Percentiles rank a stretch among this genome's conserved stretches.
These are phyloP conservation scores for Fragaria nilgerrensis DNA, from an alignment of 306 rosid genomes.

Conservation along the genomic window DNA sequence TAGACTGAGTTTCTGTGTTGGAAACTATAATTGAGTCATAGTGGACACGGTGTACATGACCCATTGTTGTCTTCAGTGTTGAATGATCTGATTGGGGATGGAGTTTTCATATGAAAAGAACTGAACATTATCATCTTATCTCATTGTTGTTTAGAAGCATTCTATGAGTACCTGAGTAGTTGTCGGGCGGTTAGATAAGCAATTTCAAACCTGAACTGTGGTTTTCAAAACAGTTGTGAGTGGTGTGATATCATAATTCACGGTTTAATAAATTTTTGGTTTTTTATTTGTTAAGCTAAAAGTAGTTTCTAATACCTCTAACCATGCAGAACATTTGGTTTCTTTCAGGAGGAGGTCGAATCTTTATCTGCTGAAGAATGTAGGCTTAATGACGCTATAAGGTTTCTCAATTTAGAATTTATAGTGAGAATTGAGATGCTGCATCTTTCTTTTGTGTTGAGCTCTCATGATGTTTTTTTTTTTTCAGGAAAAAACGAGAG, in stretches of 20 bases:
- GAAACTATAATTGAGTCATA: not conserved
- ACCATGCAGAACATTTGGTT: slow-evolving; percentile 4
- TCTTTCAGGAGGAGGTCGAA: slow-evolving; percentile 69
- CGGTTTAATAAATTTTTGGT: not conserved
- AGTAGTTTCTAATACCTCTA: slow-evolving; percentile 16
- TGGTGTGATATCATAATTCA: not conserved
- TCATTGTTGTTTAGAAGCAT: not conserved
- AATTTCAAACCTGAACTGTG: slow-evolving; percentile 10
- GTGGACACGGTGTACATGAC: not conserved
- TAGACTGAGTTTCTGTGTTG: not conserved
- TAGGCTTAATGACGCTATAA: slow-evolving; percentile 60
- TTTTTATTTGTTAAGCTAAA: not conserved
- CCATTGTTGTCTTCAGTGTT: not conserved
- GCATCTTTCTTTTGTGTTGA: slow-evolving; percentile 21
- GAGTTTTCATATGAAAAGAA: not conserved
- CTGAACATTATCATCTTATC: not conserved
- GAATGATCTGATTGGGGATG: not conserved
- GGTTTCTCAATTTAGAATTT: slow-evolving; percentile 39
- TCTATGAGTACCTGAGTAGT: not conserved
- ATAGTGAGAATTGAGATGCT: slow-evolving; percentile 13
- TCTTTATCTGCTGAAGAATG: slow-evolving; percentile 52
- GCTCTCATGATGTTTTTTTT: slow-evolving; percentile 17
- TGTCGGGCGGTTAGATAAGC: not conserved
- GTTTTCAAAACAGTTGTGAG: slow-evolving; percentile 11
- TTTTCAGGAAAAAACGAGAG: slow-evolving; percentile 62